These are phyloP conservation scores for Quercus agrifolia DNA, from an alignment of 306 rosid species.

Conservation along the genomic window DNA sequence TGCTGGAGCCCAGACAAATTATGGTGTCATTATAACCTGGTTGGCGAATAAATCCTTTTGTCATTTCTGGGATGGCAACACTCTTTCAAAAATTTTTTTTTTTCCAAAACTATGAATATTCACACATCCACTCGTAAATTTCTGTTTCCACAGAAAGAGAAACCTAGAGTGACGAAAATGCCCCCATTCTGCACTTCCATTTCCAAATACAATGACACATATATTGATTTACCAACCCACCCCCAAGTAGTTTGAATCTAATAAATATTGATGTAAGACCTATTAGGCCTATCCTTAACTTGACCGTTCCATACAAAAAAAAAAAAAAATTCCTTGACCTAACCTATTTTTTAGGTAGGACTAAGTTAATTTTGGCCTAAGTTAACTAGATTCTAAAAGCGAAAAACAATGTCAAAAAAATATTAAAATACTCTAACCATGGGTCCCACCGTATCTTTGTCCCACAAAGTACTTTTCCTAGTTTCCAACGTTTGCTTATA, in stretches of 20 bases:
- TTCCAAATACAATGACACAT: too few relatives aligned
- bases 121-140: not conserved
- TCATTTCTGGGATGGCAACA: slow-evolving; percentile 52
- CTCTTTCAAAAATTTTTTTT: not conserved
- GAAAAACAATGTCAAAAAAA: not conserved
- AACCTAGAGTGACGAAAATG: slow-evolving; percentile 1
- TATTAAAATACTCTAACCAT: not conserved
- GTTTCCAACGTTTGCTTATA: slow-evolving; percentile 7
- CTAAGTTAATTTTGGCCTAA: not conserved
- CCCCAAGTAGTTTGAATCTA: not conserved
- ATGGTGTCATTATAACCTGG: slow-evolving; percentile 46
- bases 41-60: slow-evolving; percentile 56
- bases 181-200: not conserved
- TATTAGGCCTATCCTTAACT: too few relatives aligned
- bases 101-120: not conserved
- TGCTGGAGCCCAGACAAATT: slow-evolving; percentile 36
- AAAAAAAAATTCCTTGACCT: too few relatives aligned
- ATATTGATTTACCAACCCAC: not conserved
- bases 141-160: not conserved
- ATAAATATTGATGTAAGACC: too few relatives aligned
- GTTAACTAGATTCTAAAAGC: not conserved
- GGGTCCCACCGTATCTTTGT: slow-evolving; percentile 34
- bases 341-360: too few relatives aligned
- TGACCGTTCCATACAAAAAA: too few relatives aligned
- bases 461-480: slow-evolving; percentile 18